Evolutionary conservation across 306 rosid genomes (phyloP).

Genomic region (Glycyrrhiza uralensis): DNA sequence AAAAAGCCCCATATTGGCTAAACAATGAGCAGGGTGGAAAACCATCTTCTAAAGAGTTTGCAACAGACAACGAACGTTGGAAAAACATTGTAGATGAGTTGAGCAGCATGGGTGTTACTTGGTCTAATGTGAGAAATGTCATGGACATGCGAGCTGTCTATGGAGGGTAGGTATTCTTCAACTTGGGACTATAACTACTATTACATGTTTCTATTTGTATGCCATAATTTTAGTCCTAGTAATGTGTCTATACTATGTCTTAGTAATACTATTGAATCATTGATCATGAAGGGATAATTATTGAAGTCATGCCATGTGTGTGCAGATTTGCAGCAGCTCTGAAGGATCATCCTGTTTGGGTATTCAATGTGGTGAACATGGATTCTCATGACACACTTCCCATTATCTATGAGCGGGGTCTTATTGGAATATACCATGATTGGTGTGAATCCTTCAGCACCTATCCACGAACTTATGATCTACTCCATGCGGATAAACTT

Average conservation of each 20-base stretch:
- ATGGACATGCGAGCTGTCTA: conserved; percentile 95
- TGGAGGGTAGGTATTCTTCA: conserved; percentile 61
- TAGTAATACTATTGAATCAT: not conserved
- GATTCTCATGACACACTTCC: conserved; percentile 87
- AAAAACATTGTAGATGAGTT: conserved; percentile 59
- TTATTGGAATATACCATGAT: conserved; percentile 89
- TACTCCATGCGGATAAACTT: conserved; percentile 85
- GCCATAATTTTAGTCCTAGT: not conserved
- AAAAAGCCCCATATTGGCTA: conserved; percentile 76
- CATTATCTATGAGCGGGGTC: conserved; percentile 80
- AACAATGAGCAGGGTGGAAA: conserved; percentile 69
- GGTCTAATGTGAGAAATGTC: conserved; percentile 77
- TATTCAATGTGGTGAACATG: conserved; percentile 77
- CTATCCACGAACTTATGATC: conserved; percentile 83
- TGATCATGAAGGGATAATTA: not conserved
- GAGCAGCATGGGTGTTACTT: conserved; percentile 64
- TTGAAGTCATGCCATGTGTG: not conserved
- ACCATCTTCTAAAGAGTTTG: conserved; percentile 75
- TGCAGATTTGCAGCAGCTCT: conserved; percentile 89
- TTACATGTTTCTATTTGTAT: not conserved
- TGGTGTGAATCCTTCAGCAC: conserved; percentile 98
- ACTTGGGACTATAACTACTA: not conserved
- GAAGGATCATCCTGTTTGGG: conserved; percentile 77
- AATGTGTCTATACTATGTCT: not conserved
- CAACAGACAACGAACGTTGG: conserved; percentile 70